These are phyloP conservation scores for Xerocomus brunneocitrinus DNA, from an alignment of 768 basidiomycete genomes.

Conservation along the genomic window DNA sequence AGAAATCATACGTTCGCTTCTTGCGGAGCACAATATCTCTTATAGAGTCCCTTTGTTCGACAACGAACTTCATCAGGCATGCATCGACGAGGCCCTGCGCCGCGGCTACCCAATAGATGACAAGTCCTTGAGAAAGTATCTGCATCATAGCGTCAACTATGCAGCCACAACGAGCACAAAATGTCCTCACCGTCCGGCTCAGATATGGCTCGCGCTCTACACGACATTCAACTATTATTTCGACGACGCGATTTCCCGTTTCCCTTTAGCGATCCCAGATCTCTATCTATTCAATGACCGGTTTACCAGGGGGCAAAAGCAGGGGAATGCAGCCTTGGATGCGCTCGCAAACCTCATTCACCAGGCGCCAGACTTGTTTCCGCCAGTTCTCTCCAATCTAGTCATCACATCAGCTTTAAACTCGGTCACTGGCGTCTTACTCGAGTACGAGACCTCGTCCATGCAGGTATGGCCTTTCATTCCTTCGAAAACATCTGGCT, in stretches of 20 bases:
- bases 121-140: not conserved
- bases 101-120: slow-evolving; percentile 1
- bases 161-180: not conserved
- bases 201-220: not conserved
- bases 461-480: not conserved
- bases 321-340: not conserved
- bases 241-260: not conserved
- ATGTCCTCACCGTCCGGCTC: not conserved
- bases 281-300: not conserved
- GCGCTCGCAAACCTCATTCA: not conserved
- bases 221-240: not conserved
- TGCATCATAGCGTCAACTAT: not conserved
- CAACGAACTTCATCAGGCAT: slow-evolving; percentile 7
- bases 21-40: not conserved
- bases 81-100: slow-evolving; percentile 12
- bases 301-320: not conserved
- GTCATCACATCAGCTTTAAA: not conserved
- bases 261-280: not conserved
- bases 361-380: not conserved
- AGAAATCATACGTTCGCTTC: not conserved
- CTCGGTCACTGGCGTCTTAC: not conserved
- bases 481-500: not conserved
- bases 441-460: not conserved
- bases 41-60: not conserved
- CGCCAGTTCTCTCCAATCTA: not conserved